These are phyloP conservation scores for Crepidotus variabilis DNA, from an alignment of 768 basidiomycete genomes.

Conservation along the genomic window DNA sequence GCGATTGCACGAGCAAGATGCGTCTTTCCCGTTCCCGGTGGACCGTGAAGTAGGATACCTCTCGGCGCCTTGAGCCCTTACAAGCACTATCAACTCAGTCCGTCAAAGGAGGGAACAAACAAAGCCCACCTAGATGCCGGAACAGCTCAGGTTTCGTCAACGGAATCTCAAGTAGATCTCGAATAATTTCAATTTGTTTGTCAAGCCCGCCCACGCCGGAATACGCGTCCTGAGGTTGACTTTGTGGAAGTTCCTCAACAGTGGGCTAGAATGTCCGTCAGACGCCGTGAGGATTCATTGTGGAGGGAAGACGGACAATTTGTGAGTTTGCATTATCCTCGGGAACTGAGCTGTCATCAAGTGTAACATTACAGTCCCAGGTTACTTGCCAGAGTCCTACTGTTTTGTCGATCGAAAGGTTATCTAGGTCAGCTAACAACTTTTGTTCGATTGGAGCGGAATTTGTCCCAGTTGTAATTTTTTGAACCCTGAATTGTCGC, in stretches of 20 bases:
- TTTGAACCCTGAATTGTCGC: constrained; percentile 55
- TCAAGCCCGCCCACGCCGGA: constrained; percentile 82
- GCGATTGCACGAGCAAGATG: constrained; percentile 95
- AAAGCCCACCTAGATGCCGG: constrained; percentile 25
- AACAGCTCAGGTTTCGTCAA: constrained; percentile 29
- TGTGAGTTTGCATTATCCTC: constrained; percentile 27
- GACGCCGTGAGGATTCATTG: constrained; percentile 6
- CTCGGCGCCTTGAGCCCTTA: constrained; percentile 91
- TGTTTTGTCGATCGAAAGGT: constrained; percentile 38
- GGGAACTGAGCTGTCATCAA: constrained; percentile 21
- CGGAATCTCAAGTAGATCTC: constrained; percentile 31
- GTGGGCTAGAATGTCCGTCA: constrained; percentile 30
- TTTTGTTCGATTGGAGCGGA: constrained; percentile 12
- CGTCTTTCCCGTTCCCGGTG: constrained; percentile 97
- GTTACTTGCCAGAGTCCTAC: constrained; percentile 54
- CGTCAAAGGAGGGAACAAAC: no score
- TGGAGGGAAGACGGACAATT: constrained; percentile 25
- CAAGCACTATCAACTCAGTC: neutral
- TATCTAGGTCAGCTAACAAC: constrained; percentile 37
- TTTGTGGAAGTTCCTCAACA: constrained; percentile 44
- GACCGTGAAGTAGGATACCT: constrained; percentile 91
- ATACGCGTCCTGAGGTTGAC: constrained; percentile 56
- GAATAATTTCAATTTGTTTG: constrained; percentile 81
- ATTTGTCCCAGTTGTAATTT: constrained; percentile 25
- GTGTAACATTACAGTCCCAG: constrained; percentile 66